Evolutionary conservation across 1,284 basidiomycete species (phyloP), one percentile per base, ranked within the genome.

Genomic region (Cryptococcus amylolentus): DNA sequence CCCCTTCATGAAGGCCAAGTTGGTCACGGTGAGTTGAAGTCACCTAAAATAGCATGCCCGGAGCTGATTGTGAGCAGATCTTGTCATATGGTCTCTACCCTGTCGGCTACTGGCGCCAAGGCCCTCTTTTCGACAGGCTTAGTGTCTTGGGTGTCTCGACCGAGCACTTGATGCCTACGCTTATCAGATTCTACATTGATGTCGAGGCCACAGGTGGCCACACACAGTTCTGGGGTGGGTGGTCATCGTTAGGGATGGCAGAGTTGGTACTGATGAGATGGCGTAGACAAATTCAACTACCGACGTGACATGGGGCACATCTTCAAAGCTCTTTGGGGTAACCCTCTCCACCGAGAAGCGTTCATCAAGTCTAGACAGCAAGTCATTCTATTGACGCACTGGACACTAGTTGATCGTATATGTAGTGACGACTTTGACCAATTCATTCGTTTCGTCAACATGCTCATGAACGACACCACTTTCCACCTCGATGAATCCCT

Each of bases 391-490:
- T 44, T 13, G 12, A 6, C n/a, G 20, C 26, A 42, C 6, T 5
- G 45, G 23, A 43, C 43, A 23, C 13, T 14, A n/a, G 35, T 49
- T 60, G 9, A 51, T 37, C 1, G 35, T 7, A 5, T 18, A 48
- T 51, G 40, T 60, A 93, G 89, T 57, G 84, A 89, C 68, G 84
- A 91, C 67, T 86, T 88, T 54, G 90, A 95, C 63, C 88, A 89
- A 73, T 96, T 96, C 72, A 87, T 98, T 59, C 87, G 89, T 53
- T 98, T 99, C 75, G 85, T 93, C 78, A 98, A 99, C 77, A 82
- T 98, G 66, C 88, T 98, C 84, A 97, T 98, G 82, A 98, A 97
- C 82, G 96, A 99, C 71, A 93, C 96, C 46, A 98, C 96, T 1
- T 98, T 93, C 77, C 86, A 98, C 59, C 86, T 99, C 80, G 95